Evolutionary conservation across 495 filamentous ascomycete genomes (phyloP).

Genomic region (Penicillium egyptiacum): DNA sequence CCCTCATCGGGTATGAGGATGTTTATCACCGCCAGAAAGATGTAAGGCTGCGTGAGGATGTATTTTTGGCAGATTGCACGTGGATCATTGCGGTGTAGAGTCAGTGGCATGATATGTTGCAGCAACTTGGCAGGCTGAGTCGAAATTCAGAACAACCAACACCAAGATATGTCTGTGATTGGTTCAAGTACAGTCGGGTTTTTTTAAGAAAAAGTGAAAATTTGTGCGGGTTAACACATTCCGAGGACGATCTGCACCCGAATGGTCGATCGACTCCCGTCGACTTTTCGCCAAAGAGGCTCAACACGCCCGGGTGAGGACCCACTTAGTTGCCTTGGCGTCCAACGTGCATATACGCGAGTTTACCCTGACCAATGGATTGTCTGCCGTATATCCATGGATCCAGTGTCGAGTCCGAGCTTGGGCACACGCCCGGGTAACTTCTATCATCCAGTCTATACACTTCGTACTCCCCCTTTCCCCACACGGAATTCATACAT

Average conservation of each 20-base stretch:
- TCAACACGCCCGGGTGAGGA: conserved; percentile 4
- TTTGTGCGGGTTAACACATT: neutral
- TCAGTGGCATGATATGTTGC: neutral
- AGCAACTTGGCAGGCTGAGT: conserved; percentile 6
- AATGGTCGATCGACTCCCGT: conserved; percentile 3
- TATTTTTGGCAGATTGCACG: conserved; percentile 9
- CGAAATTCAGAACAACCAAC: neutral
- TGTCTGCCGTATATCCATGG: neutral
- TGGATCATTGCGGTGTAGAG: neutral
- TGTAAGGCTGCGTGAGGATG: neutral
- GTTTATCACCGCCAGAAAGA: neutral
- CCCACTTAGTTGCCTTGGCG: conserved; percentile 1
- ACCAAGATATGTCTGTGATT: neutral
- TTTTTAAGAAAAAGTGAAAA: neutral
- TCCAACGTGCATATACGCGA: conserved; percentile 8
- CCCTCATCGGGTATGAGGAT: neutral
- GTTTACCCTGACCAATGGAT: neutral
- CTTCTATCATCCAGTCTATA: neutral
- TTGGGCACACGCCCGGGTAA: neutral
- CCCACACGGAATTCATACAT: no score
- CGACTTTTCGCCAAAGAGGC: conserved; percentile 5
- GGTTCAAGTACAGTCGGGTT: neutral
- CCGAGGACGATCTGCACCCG: conserved; percentile 2
- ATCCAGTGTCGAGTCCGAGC: neutral
- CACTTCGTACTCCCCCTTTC: neutral